Conservation (phyloP, 2,329 filamentous ascomycete species). For the Zasmidium angulare region DNA sequence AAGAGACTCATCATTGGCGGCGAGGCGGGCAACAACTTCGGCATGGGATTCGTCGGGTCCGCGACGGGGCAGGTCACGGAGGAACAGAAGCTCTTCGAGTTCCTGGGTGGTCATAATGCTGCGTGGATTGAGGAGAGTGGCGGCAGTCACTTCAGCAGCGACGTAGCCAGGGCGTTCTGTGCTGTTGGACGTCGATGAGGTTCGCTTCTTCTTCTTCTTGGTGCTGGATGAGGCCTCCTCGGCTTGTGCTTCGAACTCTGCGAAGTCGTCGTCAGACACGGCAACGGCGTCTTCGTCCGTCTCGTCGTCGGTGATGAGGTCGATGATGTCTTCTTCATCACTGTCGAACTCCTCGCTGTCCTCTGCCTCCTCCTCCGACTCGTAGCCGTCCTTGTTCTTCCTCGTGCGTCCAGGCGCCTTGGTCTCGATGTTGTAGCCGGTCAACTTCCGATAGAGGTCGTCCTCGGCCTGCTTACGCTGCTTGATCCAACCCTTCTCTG, state of each 20-base stretch:
- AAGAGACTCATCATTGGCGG: constrained; percentile 20
- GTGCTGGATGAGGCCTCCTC: not conserved
- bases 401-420: constrained; percentile 4
- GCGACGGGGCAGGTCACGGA: constrained; percentile 24
- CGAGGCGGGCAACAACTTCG: constrained; percentile 31
- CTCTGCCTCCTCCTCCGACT: constrained; percentile 14
- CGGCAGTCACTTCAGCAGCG: constrained; percentile 17
- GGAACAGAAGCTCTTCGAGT: constrained; percentile 26
- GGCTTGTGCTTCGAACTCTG: constrained; percentile 4
- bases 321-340: constrained; percentile 5
- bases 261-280: not conserved
- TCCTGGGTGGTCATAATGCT: constrained; percentile 26
- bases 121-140: constrained; percentile 30
- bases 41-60: constrained; percentile 25
- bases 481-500: constrained; percentile 23
- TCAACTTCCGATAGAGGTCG: constrained; percentile 20
- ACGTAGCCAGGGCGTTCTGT: not conserved
- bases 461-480: constrained; percentile 19
- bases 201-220: not conserved
- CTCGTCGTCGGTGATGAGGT: constrained; percentile 7
- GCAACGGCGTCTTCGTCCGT: not conserved
- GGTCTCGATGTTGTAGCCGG: constrained; percentile 16
- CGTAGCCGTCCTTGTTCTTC: constrained; percentile 14
- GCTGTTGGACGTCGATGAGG: not conserved
- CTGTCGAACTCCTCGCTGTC: constrained; percentile 14